Evolutionary conservation across 1,284 basidiomycete species (phyloP), one percentile per base, ranked within the genome.

Genomic region (Sporisorium scitamineum): DNA sequence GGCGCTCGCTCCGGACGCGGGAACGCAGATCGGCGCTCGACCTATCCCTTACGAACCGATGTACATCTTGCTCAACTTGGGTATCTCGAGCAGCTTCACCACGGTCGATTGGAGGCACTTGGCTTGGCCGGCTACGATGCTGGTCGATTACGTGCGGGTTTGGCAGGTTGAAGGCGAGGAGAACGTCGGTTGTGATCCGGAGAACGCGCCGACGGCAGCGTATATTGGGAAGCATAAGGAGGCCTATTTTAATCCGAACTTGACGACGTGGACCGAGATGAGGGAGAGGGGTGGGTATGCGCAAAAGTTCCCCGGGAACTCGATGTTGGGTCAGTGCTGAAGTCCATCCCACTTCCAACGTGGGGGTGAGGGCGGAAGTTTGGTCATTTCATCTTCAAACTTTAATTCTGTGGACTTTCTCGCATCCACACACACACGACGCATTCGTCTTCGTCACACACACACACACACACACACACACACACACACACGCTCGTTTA

Each of bases 21-120:
- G 79, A 0, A 90, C 91, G 16, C 87, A 93, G 70, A 93, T 96
- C 57, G 87, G 90, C 2, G 88, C 89, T 41, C 88, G 95, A 47
- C 89, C 91, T 5, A 88, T 97, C 42, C 90, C 94, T 0, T 90
- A 92, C 32, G 78, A 78, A 61, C 74, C 80, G 2, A 78, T 81
- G 80, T 81, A 81, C 44, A 70, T 84, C 45, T 41, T 83, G 24
- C 48, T 83, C 14, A 84, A 84, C 58, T 51, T 84, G 44, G 81
- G 80, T 34, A 78, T 83, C 39, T 70, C 73, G 9, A 26, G 68
- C 1, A 72, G 72, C n/a, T 82, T 81, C 52, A 56, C 71, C 18
- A 62, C 51, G 26, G 58, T 80, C 20, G 71, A 76, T 48, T 65
- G 73, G 42, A 9, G 47, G 8, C 27, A 52, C 6, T 29, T 75